Evolutionary conservation across 1,284 basidiomycete genomes (phyloP).

Genomic region (Mycosarcoma maydis): DNA sequence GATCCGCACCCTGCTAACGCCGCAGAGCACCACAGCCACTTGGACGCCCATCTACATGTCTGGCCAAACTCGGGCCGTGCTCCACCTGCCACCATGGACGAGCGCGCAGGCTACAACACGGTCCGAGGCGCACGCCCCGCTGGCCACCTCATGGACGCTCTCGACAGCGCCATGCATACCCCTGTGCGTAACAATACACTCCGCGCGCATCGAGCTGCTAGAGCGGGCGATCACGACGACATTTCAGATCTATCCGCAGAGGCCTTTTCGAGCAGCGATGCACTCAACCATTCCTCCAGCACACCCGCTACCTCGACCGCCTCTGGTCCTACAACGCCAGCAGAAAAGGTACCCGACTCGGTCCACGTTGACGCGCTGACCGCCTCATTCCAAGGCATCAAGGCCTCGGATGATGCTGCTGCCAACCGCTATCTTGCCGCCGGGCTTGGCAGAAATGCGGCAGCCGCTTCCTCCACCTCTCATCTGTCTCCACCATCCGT

Average conservation of each 20-base stretch:
- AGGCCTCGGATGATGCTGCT: slow-evolving; percentile 31
- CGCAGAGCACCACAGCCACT: slow-evolving; percentile 71
- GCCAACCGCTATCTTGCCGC: slow-evolving; percentile 17
- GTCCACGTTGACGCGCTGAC: slow-evolving; percentile 53
- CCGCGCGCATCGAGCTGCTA: slow-evolving; percentile 14
- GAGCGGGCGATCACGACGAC: slow-evolving; percentile 32
- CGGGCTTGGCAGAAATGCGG: slow-evolving; percentile 30
- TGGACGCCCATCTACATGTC: slow-evolving; percentile 42
- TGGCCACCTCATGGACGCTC: slow-evolving; percentile 49
- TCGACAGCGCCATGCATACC: slow-evolving; percentile 46
- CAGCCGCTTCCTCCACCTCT: slow-evolving; percentile 15
- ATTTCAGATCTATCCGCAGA: slow-evolving; percentile 37
- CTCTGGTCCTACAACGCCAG: slow-evolving; percentile 40
- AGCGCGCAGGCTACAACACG: slow-evolving; percentile 63
- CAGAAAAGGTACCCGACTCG: slow-evolving; percentile 37
- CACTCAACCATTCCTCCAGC: slow-evolving; percentile 40
- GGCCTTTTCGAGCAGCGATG: slow-evolving; percentile 36
- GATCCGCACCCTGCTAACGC: slow-evolving; percentile 43
- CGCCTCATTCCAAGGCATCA: slow-evolving; percentile 50
- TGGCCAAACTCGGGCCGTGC: slow-evolving; percentile 57
- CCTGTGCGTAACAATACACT: slow-evolving; percentile 31
- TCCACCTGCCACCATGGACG: slow-evolving; percentile 63
- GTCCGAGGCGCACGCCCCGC: slow-evolving; percentile 52
- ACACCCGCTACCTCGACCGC: slow-evolving; percentile 54
- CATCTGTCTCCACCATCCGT: slow-evolving; percentile 34